A percentile compares a stretch with the other conserved stretches of the same genome.
Conservation (phyloP, 1,284 basidiomycete species). For the Marasmius tenuissimus region DNA sequence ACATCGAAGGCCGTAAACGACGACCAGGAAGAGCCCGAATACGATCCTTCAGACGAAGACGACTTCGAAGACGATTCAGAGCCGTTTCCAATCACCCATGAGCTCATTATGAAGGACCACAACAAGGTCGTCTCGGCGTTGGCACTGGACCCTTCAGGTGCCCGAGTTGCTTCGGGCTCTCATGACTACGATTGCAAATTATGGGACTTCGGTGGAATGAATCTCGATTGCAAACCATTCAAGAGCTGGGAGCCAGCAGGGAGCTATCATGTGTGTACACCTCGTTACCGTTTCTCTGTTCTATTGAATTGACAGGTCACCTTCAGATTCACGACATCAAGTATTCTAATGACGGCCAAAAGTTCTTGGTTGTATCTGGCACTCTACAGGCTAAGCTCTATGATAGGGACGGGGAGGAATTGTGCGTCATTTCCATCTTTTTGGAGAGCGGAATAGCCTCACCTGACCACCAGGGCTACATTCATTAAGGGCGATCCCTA, state of each 20-base stretch:
- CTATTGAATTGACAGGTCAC: constrained; percentile 11
- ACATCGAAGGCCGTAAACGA: constrained; percentile 9
- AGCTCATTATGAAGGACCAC: constrained; percentile 90
- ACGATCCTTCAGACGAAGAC: constrained; percentile 56
- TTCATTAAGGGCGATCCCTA: constrained; percentile 97
- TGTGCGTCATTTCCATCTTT: constrained; percentile 52
- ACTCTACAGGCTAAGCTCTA: constrained; percentile 88
- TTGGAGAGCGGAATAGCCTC: constrained; percentile 37
- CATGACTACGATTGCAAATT: constrained; percentile 97
- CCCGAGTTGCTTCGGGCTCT: constrained; percentile 87
- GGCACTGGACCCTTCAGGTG: constrained; percentile 90
- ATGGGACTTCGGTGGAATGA: constrained; percentile 99
- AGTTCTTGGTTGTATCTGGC: constrained; percentile 85
- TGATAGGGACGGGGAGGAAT: constrained; percentile 86
- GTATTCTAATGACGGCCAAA: constrained; percentile 84
- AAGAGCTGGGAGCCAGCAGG: constrained; percentile 93
- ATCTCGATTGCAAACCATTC: constrained; percentile 86
- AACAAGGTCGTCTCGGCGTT: constrained; percentile 93
- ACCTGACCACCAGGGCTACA: constrained; percentile 68
- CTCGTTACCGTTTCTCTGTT: constrained; percentile 11
- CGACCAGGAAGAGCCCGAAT: constrained; percentile 57
- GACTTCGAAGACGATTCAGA: constrained; percentile 42
- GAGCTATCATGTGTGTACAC: constrained; percentile 79
- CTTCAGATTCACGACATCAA: constrained; percentile 84
- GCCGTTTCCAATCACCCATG: constrained; percentile 83